Evolutionary conservation across 176 grass and related monocot species (phyloP).

Genomic region (Calamus simplicifolius): DNA sequence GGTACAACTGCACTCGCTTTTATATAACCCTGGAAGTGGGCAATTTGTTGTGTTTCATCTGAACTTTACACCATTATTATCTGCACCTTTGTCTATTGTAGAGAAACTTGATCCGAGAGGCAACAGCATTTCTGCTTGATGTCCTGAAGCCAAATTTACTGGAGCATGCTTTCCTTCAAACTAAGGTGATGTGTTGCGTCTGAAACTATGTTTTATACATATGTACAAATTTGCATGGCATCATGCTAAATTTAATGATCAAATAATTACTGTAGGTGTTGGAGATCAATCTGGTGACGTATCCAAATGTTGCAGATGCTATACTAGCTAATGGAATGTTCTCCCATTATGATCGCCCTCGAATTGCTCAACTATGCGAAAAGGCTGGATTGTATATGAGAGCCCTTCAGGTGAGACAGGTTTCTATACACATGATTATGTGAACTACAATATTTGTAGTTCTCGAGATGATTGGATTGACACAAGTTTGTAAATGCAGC

Average conservation of each 20-base stretch:
- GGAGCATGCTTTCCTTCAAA: slow-evolving; percentile 93
- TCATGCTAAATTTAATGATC: background rate
- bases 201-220: too few relatives aligned
- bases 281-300: slow-evolving; percentile 91
- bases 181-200: slow-evolving; percentile 37
- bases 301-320: slow-evolving; percentile 97
- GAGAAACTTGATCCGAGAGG: slow-evolving; percentile 90
- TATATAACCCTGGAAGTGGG: too few relatives aligned
- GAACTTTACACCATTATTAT: too few relatives aligned
- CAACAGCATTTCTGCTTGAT: slow-evolving; percentile 90
- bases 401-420: slow-evolving; percentile 65
- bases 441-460: slow-evolving; percentile 1
- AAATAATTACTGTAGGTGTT: slow-evolving; percentile 44
- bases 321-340: slow-evolving; percentile 99
- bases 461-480: slow-evolving; percentile 18
- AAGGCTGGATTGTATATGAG: slow-evolving; percentile 89
- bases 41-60: too few relatives aligned
- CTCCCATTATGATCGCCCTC: slow-evolving; percentile 91
- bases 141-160: slow-evolving; percentile 88
- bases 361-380: slow-evolving; percentile 95
- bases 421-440: slow-evolving; percentile 3
- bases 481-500: slow-evolving; percentile 30
- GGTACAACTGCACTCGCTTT: slow-evolving; percentile 19
- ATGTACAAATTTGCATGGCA: too few relatives aligned
- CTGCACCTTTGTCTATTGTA: background rate